Evolutionary conservation across 2,329 filamentous ascomycete genomes (phyloP).

Genomic region (Parascedosporium putredinis): DNA sequence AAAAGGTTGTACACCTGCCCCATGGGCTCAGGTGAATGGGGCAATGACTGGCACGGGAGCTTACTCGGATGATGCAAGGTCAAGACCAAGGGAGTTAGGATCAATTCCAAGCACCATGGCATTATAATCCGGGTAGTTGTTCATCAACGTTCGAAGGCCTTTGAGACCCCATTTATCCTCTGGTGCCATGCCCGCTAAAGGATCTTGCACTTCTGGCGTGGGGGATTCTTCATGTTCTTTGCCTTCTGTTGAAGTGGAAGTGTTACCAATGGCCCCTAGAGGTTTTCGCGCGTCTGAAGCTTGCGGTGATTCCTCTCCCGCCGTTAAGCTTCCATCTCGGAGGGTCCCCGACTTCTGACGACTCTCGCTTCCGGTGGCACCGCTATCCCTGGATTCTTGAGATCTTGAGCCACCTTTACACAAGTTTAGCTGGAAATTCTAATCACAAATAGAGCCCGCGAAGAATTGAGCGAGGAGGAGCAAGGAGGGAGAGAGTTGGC

Average conservation of each 20-base stretch:
- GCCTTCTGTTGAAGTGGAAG: slow-evolving; percentile 26
- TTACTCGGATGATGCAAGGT: slow-evolving; percentile 48
- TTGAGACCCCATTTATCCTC: slow-evolving; percentile 57
- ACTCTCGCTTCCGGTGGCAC: slow-evolving; percentile 26
- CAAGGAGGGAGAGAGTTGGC: neutral
- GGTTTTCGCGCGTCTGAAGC: slow-evolving; percentile 27
- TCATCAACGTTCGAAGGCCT: slow-evolving; percentile 52
- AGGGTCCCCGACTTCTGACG: slow-evolving; percentile 34
- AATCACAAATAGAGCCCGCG: no score
- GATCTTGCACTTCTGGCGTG: slow-evolving; percentile 39
- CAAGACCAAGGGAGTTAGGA: slow-evolving; percentile 44
- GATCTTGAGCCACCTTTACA: neutral
- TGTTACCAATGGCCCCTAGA: slow-evolving; percentile 37
- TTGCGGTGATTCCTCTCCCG: slow-evolving; percentile 23
- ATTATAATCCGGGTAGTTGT: slow-evolving; percentile 53
- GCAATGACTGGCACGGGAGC: no score
- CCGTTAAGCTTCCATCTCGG: slow-evolving; percentile 29
- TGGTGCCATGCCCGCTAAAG: slow-evolving; percentile 49
- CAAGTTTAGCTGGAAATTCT: neutral
- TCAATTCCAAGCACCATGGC: slow-evolving; percentile 51
- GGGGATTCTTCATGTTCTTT: slow-evolving; percentile 30
- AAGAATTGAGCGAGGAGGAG: neutral
- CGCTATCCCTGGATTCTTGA: slow-evolving; percentile 9
- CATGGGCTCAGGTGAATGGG: neutral
- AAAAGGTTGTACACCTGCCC: neutral